A percentile compares a stretch with the other conserved stretches of the same genome.
Conservation (phyloP, 768 basidiomycete genomes). For the Strobilomyces echinocephalus region DNA sequence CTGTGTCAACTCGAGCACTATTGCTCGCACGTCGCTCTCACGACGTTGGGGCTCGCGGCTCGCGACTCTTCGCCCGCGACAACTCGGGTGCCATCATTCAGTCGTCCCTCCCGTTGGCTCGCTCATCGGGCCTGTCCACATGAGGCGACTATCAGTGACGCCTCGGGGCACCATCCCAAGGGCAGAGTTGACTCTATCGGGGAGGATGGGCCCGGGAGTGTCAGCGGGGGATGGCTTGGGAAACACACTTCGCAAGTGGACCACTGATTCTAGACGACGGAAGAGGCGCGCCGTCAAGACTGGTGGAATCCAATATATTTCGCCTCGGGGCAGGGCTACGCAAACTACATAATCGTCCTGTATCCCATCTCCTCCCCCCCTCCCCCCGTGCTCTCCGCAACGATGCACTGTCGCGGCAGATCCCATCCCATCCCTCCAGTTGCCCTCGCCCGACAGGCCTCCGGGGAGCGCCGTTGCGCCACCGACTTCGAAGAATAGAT, state of each 20-base stretch:
- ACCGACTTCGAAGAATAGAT: conserved; percentile 55
- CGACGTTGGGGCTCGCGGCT: no score
- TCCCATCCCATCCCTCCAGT: conserved; percentile 39
- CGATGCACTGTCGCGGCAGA: conserved; percentile 36
- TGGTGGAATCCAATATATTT: not conserved
- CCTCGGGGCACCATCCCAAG: conserved; percentile 22
- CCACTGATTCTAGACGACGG: no score
- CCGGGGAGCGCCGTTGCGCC: conserved; percentile 35
- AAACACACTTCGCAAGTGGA: not conserved
- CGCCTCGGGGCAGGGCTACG: conserved; percentile 15
- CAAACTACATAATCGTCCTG: not conserved
- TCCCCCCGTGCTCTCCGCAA: conserved; percentile 19
- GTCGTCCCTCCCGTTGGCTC: no score
- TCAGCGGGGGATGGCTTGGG: not conserved
- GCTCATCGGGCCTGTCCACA: no score
- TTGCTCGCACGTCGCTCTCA: no score
- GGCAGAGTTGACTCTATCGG: conserved; percentile 9
- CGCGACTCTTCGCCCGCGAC: no score
- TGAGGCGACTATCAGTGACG: conserved; percentile 26
- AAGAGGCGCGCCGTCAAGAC: conserved; percentile 3
- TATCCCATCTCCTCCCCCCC: not conserved
- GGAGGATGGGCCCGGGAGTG: conserved; percentile 10
- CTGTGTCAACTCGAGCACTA: no score
- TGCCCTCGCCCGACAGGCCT: conserved; percentile 41
- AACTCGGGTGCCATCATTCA: no score